Evolutionary conservation across 192 early-diverging fungal species (phyloP).

Genomic region (Coemansia sp.): DNA sequence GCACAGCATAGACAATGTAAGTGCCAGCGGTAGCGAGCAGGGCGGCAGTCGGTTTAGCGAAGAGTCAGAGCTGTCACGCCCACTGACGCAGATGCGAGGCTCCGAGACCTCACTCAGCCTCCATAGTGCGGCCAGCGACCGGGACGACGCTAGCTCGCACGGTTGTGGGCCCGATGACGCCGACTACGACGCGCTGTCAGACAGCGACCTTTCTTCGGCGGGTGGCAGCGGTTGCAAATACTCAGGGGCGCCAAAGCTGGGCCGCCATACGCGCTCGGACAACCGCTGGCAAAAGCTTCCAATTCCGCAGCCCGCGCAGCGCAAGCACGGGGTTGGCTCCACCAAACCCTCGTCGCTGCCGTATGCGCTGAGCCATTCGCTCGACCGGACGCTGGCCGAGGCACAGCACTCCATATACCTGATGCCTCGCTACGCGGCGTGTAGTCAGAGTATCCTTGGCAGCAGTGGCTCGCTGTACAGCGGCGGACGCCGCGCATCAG

Average conservation of each 20-base stretch:
- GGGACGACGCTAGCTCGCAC: neutral
- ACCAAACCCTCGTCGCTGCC: conserved; percentile 6
- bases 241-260: conserved; percentile 2
- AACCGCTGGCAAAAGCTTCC: neutral
- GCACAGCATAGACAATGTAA: neutral
- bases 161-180: neutral
- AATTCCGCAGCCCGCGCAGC: neutral
- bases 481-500: neutral
- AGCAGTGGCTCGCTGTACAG: neutral
- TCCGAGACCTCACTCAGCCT: conserved; percentile 26
- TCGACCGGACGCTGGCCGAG: too few relatives aligned
- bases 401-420: conserved; percentile 13
- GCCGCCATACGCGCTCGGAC: neutral
- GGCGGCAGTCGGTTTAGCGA: conserved; percentile 8
- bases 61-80: conserved; percentile 7
- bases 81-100: conserved; percentile 17
- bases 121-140: conserved; percentile 23
- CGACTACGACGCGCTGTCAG: neutral
- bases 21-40: neutral
- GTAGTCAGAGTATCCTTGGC: conserved; percentile 14
- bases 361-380: neutral
- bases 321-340: neutral
- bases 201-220: neutral
- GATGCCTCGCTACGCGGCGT: conserved; percentile 17
- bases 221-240: conserved; percentile 1